These are phyloP conservation scores for Thermomucor indicae-seudaticae DNA, from an alignment of 371 early-diverging fungal species.

Conservation along the genomic window DNA sequence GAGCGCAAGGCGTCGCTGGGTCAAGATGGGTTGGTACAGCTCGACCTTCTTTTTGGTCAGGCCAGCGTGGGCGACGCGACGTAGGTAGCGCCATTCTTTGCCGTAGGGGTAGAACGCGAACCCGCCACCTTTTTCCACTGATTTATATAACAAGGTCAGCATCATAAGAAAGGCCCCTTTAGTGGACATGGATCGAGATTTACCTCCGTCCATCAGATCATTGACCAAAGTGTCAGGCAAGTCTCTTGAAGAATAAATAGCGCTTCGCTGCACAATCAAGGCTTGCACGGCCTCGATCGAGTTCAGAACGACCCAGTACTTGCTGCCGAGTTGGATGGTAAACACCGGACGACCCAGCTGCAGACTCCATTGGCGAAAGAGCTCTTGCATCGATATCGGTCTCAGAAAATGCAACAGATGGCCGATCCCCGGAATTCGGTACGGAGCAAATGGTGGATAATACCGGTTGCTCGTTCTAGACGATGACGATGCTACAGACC, in stretches of 20 bases:
- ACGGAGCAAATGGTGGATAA: constrained; percentile 35
- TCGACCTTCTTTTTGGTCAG: constrained; percentile 34
- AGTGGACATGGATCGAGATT: not conserved
- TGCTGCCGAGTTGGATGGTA: constrained; percentile 34
- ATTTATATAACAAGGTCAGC: not conserved
- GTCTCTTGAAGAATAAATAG: constrained; percentile 42
- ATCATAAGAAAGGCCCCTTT: not conserved
- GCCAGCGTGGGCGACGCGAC: constrained; percentile 37
- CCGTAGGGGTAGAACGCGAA: constrained; percentile 49
- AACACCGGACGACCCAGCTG: constrained; percentile 33
- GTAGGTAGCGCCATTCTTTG: constrained; percentile 31
- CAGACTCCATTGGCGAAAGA: constrained; percentile 37
- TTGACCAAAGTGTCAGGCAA: constrained; percentile 29
- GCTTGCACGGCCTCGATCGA: constrained; percentile 26
- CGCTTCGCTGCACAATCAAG: constrained; percentile 34
- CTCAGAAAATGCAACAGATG: constrained; percentile 24
- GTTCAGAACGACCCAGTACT: constrained; percentile 41
- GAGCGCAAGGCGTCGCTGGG: constrained; percentile 18
- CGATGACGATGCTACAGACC: not conserved
- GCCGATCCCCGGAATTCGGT: constrained; percentile 34
- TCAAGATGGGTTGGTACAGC: constrained; percentile 33
- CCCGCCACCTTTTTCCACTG: constrained; percentile 37
- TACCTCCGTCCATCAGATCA: constrained; percentile 38
- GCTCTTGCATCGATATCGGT: constrained; percentile 22
- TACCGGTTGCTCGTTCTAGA: not conserved